phyloP scores from a whole-genome alignment of 176 grass and related monocot genomes.

The Eragrostis curvula region DNA sequence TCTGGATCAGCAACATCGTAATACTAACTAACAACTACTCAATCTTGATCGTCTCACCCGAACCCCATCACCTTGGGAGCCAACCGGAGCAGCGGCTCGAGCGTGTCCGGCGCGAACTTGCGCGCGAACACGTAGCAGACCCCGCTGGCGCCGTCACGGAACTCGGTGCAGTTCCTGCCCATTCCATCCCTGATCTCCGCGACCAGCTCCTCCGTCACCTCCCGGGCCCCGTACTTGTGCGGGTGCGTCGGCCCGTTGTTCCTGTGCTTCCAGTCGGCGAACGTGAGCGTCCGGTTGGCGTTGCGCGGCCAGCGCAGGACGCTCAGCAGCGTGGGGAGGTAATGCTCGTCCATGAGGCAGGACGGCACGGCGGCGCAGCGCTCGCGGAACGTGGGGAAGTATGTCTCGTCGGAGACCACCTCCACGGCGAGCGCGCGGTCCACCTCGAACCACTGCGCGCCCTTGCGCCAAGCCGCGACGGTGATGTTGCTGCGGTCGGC shows the following conservation, averaged over 20 bases:
- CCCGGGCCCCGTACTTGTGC: neutral
- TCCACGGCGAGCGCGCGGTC: constrained; percentile 46
- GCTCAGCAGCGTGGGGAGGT: constrained; percentile 57
- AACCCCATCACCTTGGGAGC: constrained; percentile 62
- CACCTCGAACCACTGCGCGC: constrained; percentile 76
- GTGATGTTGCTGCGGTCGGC: constrained; percentile 26
- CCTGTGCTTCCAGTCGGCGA: constrained; percentile 46
- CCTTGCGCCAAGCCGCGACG: constrained; percentile 63
- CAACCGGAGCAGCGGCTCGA: constrained; percentile 51
- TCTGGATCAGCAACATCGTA: neutral
- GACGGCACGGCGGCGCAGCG: neutral
- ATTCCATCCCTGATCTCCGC: constrained; percentile 49
- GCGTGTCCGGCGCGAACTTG: constrained; percentile 68
- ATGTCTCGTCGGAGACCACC: constrained; percentile 54
- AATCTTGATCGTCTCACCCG: neutral
- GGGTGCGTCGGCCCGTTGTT: constrained; percentile 35
- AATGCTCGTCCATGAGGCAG: constrained; percentile 74
- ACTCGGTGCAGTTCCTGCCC: constrained; percentile 42
- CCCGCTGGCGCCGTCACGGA: constrained; percentile 31
- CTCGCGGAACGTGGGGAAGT: constrained; percentile 64
- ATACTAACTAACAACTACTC: neutral
- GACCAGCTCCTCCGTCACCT: constrained; percentile 51
- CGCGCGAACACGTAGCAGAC: constrained; percentile 67
- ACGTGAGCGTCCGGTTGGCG: constrained; percentile 60
- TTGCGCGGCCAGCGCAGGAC: constrained; percentile 30